Percentiles rank a stretch among this genome's conserved stretches.
Evolutionary conservation across 768 basidiomycete genomes (phyloP).

Genomic region (Tulasnella sp.): DNA sequence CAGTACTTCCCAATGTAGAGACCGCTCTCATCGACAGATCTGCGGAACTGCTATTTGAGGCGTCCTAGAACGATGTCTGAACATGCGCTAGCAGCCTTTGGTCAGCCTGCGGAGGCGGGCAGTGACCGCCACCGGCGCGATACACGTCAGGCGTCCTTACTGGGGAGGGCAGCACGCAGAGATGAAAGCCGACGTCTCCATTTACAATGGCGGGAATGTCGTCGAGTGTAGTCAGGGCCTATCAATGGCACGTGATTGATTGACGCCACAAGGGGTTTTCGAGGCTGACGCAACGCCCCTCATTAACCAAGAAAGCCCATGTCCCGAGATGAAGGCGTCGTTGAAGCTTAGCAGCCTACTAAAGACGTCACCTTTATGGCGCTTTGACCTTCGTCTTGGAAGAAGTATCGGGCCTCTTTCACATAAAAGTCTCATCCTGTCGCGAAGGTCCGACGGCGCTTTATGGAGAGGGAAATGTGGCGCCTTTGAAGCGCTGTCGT

Average conservation of each 20-base stretch:
- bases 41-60: too few relatives aligned
- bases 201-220: conserved; percentile 24
- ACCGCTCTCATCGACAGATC: too few relatives aligned
- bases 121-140: too few relatives aligned
- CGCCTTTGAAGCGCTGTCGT: too few relatives aligned
- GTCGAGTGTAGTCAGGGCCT: conserved; percentile 32
- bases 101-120: too few relatives aligned
- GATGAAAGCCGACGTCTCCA: too few relatives aligned
- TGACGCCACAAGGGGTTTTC: neutral
- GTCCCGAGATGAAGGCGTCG: conserved; percentile 33
- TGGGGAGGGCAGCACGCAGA: too few relatives aligned
- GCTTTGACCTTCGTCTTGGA: conserved; percentile 30
- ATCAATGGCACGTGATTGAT: neutral
- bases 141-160: too few relatives aligned
- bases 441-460: conserved; percentile 28
- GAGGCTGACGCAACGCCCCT: conserved; percentile 20
- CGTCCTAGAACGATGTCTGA: too few relatives aligned
- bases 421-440: conserved; percentile 35
- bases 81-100: too few relatives aligned
- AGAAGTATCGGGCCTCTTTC: conserved; percentile 33
- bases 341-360: conserved; percentile 32
- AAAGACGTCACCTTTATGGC: conserved; percentile 33
- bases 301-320: conserved; percentile 32
- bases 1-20: too few relatives aligned
- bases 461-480: too few relatives aligned